Base-by-base conservation (phyloP, 495 filamentous ascomycete species). In the Cairneyella variabilis region DNA sequence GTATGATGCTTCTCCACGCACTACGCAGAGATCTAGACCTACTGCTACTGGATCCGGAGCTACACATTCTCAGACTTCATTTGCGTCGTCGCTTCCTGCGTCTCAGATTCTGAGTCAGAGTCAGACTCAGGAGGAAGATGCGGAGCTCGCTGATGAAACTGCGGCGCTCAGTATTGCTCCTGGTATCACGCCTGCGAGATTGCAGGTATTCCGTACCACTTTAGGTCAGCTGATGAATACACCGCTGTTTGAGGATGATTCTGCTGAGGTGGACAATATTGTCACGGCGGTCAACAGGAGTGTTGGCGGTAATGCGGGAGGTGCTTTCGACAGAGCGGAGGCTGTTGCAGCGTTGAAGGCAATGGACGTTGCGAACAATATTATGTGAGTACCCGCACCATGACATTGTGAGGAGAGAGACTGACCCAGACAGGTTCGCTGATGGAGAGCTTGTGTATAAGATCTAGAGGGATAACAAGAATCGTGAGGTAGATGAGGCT, bases 311-410 rank as follows among this genome's bases (percentile, higher is more conserved):
- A 27, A 73, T 68, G 56, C 65, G 50, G 62, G 61, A 28, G 70
- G 70, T 14, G 65, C 71, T 34, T 97, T 96, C 73, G 77, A 71
- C 30, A 74, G 76, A 23, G 68, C 71, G 1, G 95, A 98, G 71
- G 91, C 88, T 2, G 69, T 87, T 47, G 73, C 79, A 67, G 92
- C 89, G 45, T 67, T 98, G 61, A 76, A 77, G 66, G 79, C 71
- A 63, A 86, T 98, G 89, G 84, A 87, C 53, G 83, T 85, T 39
- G 72, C 76, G 66, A 97, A 97, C 64, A 81, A 89, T 72, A 83
- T 98, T 68, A 97, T 97, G 95, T 96, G 71, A 83, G 88, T 85
- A 18, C 17, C 54, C 28, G 39, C 30, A 45, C n/a, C 37, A 17
- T 14, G 45, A 4, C 25, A 40, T 40, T 34, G n/a, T 27, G 5